Evolutionary conservation across 352 stramenopile species (phyloP), one percentile per base, ranked within the genome.

Genomic region (Globisporangium iwayamae): DNA sequence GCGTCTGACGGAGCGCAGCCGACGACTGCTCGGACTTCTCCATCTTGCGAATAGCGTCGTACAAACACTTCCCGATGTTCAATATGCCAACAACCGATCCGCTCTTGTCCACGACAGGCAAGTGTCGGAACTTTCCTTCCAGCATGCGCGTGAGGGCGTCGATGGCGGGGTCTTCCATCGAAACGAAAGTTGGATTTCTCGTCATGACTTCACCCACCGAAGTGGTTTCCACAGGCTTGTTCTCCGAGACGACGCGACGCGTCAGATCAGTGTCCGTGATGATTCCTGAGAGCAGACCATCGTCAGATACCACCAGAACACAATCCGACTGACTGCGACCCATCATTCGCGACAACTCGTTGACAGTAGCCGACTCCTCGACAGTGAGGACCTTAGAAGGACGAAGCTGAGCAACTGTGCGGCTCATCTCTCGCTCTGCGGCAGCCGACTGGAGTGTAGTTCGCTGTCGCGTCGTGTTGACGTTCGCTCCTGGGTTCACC

Each of bases 61-160:
- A 98, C 62, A 99, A 65, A 66, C 97, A 99, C 73, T 99, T 99
- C 11, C 94, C 96, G 76, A 99, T 99, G 77, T 98, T 97, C 22
- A 99, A 72, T 46, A 99, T 89, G 11, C 97, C 97, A 6, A 98
- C 93, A 5, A 99, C 94, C 1, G 83, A 85, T 0, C 87, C 89
- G 22, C 79, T 73, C 52, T 75, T 81, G 54, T 95, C 86, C 1
- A 95, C 81, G 11, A 96, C 89, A 10, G 89, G 89, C 47, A 95
- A 63, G 56, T 96, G 88, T 36, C 88, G 86, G 66, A 96, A 96
- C 47, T 93, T 93, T 32, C 88, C 88, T 66, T 94, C 86, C 16
- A 96, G 64, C 88, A 96, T 96, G 16, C 55, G 75, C 62, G 83
- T 91, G n/a, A 96, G 72, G 2, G 88, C 88, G 25, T 93, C 83